Conservation (phyloP, 352 stramenopile genomes). For the Thalassiosira tumida region DNA sequence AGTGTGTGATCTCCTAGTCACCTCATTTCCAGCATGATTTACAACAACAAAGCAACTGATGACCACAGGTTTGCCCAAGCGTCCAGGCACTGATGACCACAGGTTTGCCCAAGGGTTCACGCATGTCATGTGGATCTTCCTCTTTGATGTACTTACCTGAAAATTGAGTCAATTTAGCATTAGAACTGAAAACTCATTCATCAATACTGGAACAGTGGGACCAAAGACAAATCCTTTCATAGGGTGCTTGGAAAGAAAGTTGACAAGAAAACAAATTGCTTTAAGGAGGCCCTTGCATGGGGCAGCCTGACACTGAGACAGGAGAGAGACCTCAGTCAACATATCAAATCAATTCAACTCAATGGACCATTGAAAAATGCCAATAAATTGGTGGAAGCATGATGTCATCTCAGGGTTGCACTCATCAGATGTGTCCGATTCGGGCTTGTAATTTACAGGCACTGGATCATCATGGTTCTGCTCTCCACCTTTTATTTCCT, state of each 20-base stretch:
- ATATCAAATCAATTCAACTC: constrained; percentile 28
- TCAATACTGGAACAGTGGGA: neutral
- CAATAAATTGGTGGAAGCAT: constrained; percentile 30
- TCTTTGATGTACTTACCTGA: constrained; percentile 61
- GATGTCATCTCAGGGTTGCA: constrained; percentile 1
- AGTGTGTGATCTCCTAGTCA: constrained; percentile 30
- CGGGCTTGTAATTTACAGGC: constrained; percentile 13
- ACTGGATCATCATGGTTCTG: constrained; percentile 13
- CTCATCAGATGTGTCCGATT: neutral
- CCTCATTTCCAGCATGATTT: constrained; percentile 47
- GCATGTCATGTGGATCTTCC: constrained; percentile 60
- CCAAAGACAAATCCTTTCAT: neutral
- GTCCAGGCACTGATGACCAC: constrained; percentile 48
- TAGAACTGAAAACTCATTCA: neutral
- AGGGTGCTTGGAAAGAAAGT: constrained; percentile 51
- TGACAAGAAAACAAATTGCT: constrained; percentile 73
- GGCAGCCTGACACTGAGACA: constrained; percentile 24
- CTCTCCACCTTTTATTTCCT: too few relatives aligned
- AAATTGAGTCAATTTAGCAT: constrained; percentile 63
- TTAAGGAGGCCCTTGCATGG: constrained; percentile 52
- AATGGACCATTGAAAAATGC: constrained; percentile 24
- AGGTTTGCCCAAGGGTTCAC: constrained; percentile 35
- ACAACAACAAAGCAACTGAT: neutral
- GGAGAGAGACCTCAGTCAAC: constrained; percentile 14
- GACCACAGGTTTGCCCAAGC: constrained; percentile 51